Base-by-base conservation (phyloP, 2,329 filamentous ascomycete species). In the Exophiala sideris region DNA sequence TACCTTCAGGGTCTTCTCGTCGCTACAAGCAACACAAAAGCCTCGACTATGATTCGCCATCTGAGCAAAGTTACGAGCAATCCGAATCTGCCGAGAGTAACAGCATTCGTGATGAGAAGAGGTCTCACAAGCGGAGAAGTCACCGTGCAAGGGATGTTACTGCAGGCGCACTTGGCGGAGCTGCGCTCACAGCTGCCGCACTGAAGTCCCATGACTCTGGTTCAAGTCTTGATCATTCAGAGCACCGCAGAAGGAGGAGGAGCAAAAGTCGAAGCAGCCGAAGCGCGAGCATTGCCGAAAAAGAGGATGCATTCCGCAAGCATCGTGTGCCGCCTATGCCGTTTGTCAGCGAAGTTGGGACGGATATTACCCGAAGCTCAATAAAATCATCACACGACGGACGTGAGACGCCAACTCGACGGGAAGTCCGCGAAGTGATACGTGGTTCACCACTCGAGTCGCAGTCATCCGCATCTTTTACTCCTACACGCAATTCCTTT, bases 291-390 rank as follows among this genome's bases (percentile, higher is more conserved):
- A 67, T 80, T 50, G 71, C 80, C 24, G 81, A 84, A 54, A 82
- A 75, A 2, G 80, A 82, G 50, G 60, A 62, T 52, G 55, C 47
- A 2, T 76, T 77, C 61, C 66, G 81, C 55, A 76, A 70, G 60
- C 79, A 83, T 48, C 76, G 84, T 45, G 81, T 88, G 11, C 87
- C 91, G 5, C 89, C 89, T 5, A 90, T 96, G 86, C 92, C 92
- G 2, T 79, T 96, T 58, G 86, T 88, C 70, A 96, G 91, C 70
- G 89, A 90, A 52, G 82, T 95, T 53, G 83, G 88, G 39, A 95
- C 92, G 0, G 91, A 96, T 48, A 72, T 96, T 51, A 97, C 92
- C 0, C 81, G 92, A 63, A 87, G 87, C 12, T 96, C 92, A 0
- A 89, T 97, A 50, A 73, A 94, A 14, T 94, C 91, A 4, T 88